These are phyloP conservation scores for Kluyveromyces sp. DNA, from an alignment of 1,139 yeast genomes.

Conservation along the genomic window DNA sequence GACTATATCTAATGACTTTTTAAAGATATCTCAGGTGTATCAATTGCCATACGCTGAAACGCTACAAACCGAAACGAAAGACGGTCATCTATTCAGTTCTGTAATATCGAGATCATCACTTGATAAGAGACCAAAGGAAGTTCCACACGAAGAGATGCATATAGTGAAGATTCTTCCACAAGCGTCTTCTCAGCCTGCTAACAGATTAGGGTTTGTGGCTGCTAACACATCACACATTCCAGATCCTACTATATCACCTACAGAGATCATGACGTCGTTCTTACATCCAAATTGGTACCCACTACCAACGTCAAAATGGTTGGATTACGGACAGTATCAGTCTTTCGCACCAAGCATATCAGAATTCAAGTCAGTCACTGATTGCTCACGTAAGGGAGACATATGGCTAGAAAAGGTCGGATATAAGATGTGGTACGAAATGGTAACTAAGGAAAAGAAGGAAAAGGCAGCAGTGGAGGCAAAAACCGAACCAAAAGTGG, in stretches of 20 bases:
- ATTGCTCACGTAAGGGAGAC: slow-evolving; percentile 53
- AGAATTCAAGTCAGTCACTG: slow-evolving; percentile 60
- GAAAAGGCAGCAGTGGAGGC: slow-evolving; percentile 12
- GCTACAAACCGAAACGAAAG: slow-evolving; percentile 36
- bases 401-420: slow-evolving; percentile 80
- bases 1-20: slow-evolving; percentile 48
- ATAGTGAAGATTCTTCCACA: slow-evolving; percentile 30
- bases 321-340: slow-evolving; percentile 53
- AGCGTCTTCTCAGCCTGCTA: slow-evolving; percentile 31
- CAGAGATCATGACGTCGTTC: slow-evolving; percentile 62
- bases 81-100: slow-evolving; percentile 44
- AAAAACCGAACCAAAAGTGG: not conserved
- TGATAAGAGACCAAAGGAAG: slow-evolving; percentile 26
- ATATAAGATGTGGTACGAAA: slow-evolving; percentile 38
- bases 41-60: slow-evolving; percentile 60
- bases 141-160: slow-evolving; percentile 28
- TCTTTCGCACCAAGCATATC: slow-evolving; percentile 79
- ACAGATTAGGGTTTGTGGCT: slow-evolving; percentile 31
- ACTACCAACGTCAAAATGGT: slow-evolving; percentile 76
- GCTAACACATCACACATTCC: slow-evolving; percentile 40
- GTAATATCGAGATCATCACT: slow-evolving; percentile 29
- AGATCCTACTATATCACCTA: slow-evolving; percentile 55
- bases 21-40: slow-evolving; percentile 55
- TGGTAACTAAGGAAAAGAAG: slow-evolving; percentile 25
- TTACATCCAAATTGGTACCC: slow-evolving; percentile 86